phyloP scores from a whole-genome alignment of 2,329 filamentous ascomycete genomes.

The Leptographium wingfieldii region DNA sequence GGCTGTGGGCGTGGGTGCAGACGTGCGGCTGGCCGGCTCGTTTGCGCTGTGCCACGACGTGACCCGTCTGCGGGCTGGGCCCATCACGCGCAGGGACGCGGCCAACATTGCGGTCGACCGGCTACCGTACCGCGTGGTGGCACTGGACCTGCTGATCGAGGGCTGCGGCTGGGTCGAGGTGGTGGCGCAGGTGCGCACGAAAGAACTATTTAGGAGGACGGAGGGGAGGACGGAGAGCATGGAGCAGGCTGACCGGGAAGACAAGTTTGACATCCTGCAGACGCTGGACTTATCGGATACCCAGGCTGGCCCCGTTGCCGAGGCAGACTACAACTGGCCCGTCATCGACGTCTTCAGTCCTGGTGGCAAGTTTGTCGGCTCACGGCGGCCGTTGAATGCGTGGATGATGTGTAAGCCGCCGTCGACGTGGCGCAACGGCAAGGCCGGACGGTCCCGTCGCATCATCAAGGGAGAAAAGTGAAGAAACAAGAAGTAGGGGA shows the following conservation, averaged over 20 bases:
- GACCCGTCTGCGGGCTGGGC: conserved; percentile 65
- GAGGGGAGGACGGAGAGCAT: not conserved
- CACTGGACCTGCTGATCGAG: conserved; percentile 78
- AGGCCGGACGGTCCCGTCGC: not conserved
- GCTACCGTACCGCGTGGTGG: conserved; percentile 68
- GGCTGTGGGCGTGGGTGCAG: conserved; percentile 40
- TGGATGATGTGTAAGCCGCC: conserved; percentile 51
- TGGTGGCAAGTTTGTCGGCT: conserved; percentile 64
- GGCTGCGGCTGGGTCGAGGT: conserved; percentile 91
- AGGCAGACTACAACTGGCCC: conserved; percentile 40
- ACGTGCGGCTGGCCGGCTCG: conserved; percentile 57
- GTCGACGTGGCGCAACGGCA: conserved; percentile 15
- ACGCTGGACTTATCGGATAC: conserved; percentile 17
- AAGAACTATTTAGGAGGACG: conserved; percentile 23
- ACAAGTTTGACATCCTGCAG: conserved; percentile 11
- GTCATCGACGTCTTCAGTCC: conserved; percentile 77
- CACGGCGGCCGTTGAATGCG: conserved; percentile 56
- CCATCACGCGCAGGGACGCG: conserved; percentile 51
- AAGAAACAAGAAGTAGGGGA: not conserved
- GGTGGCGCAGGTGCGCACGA: conserved; percentile 62
- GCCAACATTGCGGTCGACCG: conserved; percentile 50
- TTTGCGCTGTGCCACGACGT: conserved; percentile 72
- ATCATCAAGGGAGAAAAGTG: not conserved
- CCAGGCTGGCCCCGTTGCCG: not conserved
- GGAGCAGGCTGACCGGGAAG: not conserved